These are phyloP conservation scores for Warburgia ugandensis DNA, from an alignment of 164 flowering plant genomes.

Conservation along the genomic window DNA sequence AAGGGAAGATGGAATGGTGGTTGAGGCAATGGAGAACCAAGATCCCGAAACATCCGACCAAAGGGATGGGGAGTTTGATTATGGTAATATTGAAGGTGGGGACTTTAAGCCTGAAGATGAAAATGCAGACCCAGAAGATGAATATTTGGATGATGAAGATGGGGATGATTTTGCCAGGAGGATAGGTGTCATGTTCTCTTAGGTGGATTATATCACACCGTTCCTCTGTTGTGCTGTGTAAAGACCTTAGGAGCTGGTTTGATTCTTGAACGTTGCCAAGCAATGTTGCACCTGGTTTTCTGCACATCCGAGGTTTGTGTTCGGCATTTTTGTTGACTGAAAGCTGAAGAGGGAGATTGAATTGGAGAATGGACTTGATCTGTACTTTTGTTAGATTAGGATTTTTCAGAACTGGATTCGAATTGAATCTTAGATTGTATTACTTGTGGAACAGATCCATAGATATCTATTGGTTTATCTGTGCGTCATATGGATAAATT, in stretches of 20 bases:
- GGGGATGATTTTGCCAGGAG: slow-evolving; percentile 81
- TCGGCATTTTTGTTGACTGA: not conserved
- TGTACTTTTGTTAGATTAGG: not conserved
- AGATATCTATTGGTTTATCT: slow-evolving; percentile 5
- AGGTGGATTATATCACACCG: not conserved
- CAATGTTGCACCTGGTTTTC: not conserved
- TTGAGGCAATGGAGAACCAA: slow-evolving; percentile 27
- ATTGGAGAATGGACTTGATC: not conserved
- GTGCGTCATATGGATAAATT: slow-evolving; percentile 6
- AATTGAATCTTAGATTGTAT: not conserved
- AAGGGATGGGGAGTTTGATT: slow-evolving; percentile 45
- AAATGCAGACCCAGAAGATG: slow-evolving; percentile 41
- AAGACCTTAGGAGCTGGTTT: not conserved
- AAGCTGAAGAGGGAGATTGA: not conserved
- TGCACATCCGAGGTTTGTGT: not conserved
- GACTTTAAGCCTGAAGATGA: slow-evolving; percentile 50
- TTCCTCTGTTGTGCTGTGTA: not conserved
- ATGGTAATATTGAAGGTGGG: slow-evolving; percentile 44
- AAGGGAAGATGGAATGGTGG: slow-evolving; percentile 32
- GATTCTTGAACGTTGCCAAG: not conserved
- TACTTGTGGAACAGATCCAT: slow-evolving; percentile 6
- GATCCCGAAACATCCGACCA: slow-evolving; percentile 47
- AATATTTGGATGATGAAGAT: slow-evolving; percentile 55
- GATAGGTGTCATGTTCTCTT: slow-evolving; percentile 47
- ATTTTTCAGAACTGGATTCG: slow-evolving; percentile 3